Evolutionary conservation across 306 rosid genomes (phyloP).

Genomic region (Lathyrus tuberosus): DNA sequence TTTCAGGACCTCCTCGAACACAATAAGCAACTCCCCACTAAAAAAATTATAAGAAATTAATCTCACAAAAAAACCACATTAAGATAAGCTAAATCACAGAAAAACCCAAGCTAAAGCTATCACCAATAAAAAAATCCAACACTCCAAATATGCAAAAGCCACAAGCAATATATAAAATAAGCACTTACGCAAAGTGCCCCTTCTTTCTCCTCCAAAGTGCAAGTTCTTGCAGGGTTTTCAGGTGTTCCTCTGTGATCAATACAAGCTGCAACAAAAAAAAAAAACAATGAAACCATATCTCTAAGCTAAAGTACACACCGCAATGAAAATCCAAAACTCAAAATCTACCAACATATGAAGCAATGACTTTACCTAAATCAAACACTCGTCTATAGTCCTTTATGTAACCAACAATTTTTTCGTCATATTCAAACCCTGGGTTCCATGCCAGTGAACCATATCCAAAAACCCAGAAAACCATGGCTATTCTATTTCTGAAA

Average conservation of each 20-base stretch:
- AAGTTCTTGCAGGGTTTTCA: constrained; percentile 89
- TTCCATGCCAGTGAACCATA: constrained; percentile 98
- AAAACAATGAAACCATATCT: constrained; percentile 9
- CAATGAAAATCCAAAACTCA: not conserved
- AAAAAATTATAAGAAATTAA: constrained; percentile 19
- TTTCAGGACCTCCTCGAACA: constrained; percentile 81
- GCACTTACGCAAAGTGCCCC: constrained; percentile 78
- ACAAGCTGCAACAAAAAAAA: constrained; percentile 59
- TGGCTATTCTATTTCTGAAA: constrained; percentile 50
- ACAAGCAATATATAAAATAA: not conserved
- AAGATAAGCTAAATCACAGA: not conserved
- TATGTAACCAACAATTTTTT: constrained; percentile 77
- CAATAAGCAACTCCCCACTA: constrained; percentile 96
- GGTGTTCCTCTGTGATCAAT: constrained; percentile 95
- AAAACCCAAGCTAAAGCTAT: not conserved
- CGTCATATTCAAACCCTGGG: constrained; percentile 87
- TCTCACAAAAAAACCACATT: not conserved
- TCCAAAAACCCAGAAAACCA: constrained; percentile 98
- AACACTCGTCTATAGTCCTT: constrained; percentile 90
- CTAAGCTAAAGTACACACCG: not conserved
- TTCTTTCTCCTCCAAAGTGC: constrained; percentile 79
- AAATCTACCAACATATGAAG: no score
- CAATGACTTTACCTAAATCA: constrained; percentile 70
- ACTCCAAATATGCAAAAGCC: not conserved
- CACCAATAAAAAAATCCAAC: not conserved